Evolutionary conservation across 108 stramenopile genomes (phyloP).

Genomic region (Licmophora abbreviata): DNA sequence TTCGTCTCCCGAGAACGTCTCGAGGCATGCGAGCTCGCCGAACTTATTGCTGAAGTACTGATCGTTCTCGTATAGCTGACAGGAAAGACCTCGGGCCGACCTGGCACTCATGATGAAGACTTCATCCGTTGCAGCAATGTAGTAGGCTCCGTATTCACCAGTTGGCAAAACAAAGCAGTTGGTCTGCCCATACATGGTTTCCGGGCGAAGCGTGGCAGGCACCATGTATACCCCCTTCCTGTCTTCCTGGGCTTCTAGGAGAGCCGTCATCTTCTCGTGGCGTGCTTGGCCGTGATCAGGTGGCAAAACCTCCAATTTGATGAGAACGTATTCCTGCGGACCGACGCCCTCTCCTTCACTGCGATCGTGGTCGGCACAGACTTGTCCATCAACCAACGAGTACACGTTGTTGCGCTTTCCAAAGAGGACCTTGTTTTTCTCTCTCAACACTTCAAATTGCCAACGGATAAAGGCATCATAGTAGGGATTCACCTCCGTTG

Average conservation of each 20-base stretch:
- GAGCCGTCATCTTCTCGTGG: constrained; percentile 53
- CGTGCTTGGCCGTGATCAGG: constrained; percentile 73
- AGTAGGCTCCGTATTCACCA: constrained; percentile 96
- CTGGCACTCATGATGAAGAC: constrained; percentile 90
- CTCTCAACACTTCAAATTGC: constrained; percentile 88
- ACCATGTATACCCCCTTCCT: constrained; percentile 79
- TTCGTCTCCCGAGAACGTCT: constrained; percentile 83
- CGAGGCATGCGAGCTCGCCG: constrained; percentile 71
- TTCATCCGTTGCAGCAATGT: constrained; percentile 78
- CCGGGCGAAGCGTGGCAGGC: constrained; percentile 96
- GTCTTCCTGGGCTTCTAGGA: constrained; percentile 40
- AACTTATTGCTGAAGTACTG: constrained; percentile 76
- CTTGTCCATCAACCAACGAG: constrained; percentile 93
- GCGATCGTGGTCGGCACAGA: constrained; percentile 98
- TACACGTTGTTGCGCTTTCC: constrained; percentile 96
- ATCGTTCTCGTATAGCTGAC: constrained; percentile 72
- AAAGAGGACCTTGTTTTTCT: constrained; percentile 78
- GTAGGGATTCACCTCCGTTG: constrained; percentile 94
- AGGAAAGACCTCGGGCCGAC: constrained; percentile 86
- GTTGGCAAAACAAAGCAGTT: constrained; percentile 97
- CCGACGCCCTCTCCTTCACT: constrained; percentile 95
- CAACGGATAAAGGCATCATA: constrained; percentile 96
- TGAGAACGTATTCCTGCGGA: constrained; percentile 97
- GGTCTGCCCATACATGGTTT: constrained; percentile 99
- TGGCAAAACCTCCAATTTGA: constrained; percentile 88